Evolutionary conservation across 768 basidiomycete genomes (phyloP).

Genomic region (Mycena capillaripes): DNA sequence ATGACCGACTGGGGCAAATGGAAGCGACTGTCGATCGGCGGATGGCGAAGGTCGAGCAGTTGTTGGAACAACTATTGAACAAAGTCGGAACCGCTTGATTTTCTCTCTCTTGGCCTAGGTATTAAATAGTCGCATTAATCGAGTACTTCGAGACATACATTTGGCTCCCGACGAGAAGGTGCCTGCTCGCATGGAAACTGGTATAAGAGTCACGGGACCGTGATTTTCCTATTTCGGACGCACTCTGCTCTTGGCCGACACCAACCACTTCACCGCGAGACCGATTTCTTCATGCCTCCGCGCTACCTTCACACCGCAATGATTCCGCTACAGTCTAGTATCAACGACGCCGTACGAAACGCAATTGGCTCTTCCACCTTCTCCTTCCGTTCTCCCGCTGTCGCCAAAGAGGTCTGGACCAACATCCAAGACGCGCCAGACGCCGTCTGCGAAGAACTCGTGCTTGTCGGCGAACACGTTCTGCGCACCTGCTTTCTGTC

Average conservation of each 20-base stretch:
- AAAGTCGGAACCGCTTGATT: too few species aligned
- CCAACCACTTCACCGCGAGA: background rate
- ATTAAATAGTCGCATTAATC: too few species aligned
- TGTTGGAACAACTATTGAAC: constrained; percentile 68
- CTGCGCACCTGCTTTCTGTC: constrained; percentile 4
- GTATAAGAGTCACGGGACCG: too few species aligned
- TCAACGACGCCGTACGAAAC: background rate
- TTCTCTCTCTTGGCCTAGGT: too few species aligned
- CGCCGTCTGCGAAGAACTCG: constrained; percentile 16
- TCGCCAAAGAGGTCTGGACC: constrained; percentile 12
- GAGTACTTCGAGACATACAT: too few species aligned
- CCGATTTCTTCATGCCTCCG: too few species aligned
- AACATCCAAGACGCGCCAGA: constrained; percentile 21
- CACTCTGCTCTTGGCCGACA: too few species aligned
- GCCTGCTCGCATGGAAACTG: too few species aligned
- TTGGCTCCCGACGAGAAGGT: too few species aligned
- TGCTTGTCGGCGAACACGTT: constrained; percentile 9
- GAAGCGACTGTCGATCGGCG: constrained; percentile 18
- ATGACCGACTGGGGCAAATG: constrained; percentile 29
- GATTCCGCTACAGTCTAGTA: background rate
- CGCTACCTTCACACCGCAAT: background rate
- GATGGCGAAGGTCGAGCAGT: constrained; percentile 70
- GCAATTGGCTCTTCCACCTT: constrained; percentile 1
- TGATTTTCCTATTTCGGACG: too few species aligned
- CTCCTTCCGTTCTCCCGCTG: constrained; percentile 12